Percentiles rank a stretch among this genome's conserved stretches.
phyloP scores from a whole-genome alignment of 768 basidiomycete species.

The Cystofilobasidium macerans region DNA sequence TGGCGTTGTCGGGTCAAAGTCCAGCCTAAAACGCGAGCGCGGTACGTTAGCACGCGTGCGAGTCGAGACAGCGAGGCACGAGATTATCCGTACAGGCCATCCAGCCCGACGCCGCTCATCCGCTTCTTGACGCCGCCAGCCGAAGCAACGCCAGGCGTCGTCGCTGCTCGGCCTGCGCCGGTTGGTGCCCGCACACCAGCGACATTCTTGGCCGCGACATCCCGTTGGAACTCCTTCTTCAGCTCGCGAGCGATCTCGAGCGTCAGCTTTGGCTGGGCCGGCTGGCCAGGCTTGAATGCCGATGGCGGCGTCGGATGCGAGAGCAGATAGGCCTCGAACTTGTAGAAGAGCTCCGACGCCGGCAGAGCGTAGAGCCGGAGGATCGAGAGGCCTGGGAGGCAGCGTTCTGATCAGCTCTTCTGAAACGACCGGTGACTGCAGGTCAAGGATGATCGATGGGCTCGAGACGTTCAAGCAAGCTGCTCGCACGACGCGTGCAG shows the following conservation, averaged over 20 bases:
- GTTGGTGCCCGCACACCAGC: not conserved
- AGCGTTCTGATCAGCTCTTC: not conserved
- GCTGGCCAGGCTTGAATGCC: not conserved
- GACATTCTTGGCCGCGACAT: slow-evolving; percentile 26
- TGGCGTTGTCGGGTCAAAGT: slow-evolving; percentile 5
- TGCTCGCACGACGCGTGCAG: too few relatives aligned
- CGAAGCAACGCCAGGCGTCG: not conserved
- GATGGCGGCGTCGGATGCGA: slow-evolving; percentile 13
- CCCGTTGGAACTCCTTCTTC: slow-evolving; percentile 36
- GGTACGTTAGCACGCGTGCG: not conserved
- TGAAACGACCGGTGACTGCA: not conserved
- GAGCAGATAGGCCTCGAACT: slow-evolving; percentile 43
- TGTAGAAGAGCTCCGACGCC: slow-evolving; percentile 41
- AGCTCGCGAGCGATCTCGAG: slow-evolving; percentile 37
- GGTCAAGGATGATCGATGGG: not conserved
- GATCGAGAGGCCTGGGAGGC: slow-evolving; percentile 39
- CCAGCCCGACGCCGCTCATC: not conserved
- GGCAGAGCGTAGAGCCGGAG: slow-evolving; percentile 40
- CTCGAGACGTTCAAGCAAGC: not conserved
- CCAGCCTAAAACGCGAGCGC: not conserved
- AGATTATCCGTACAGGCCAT: not conserved
- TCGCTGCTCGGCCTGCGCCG: not conserved
- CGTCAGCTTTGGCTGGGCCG: not conserved
- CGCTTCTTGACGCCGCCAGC: not conserved
- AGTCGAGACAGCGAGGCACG: not conserved